phyloP scores from a whole-genome alignment of 345 rosid genomes.

The Ceriops decandra region DNA sequence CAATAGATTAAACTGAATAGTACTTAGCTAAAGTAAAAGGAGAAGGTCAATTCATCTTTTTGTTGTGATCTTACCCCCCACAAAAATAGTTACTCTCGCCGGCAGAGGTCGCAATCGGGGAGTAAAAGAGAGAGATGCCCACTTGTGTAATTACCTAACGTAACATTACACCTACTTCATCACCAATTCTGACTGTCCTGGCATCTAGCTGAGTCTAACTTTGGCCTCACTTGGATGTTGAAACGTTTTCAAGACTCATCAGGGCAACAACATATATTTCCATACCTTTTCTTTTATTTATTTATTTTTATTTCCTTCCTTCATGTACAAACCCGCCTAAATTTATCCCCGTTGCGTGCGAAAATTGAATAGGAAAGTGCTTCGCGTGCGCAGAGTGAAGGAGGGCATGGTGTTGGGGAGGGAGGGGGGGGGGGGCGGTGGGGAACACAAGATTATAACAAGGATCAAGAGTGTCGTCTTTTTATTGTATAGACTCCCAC shows the following conservation, averaged over 20 bases:
- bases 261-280: background rate
- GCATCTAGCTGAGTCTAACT: conserved; percentile 15
- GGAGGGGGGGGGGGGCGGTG: too few species aligned
- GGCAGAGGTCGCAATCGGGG: conserved; percentile 29
- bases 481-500: too few species aligned
- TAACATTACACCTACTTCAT: conserved; percentile 41
- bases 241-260: conserved; percentile 11
- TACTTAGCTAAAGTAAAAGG: too few species aligned
- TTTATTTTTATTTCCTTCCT: too few species aligned
- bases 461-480: too few species aligned
- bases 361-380: too few species aligned
- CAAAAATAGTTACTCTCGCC: conserved; percentile 9
- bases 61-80: conserved; percentile 23
- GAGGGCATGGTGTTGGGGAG: too few species aligned
- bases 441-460: too few species aligned
- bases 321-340: background rate
- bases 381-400: too few species aligned
- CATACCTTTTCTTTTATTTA: background rate
- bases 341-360: conserved; percentile 12
- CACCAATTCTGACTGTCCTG: conserved; percentile 27
- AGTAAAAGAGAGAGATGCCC: conserved; percentile 15
- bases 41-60: conserved; percentile 23
- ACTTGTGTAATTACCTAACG: conserved; percentile 20
- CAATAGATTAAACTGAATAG: too few species aligned
- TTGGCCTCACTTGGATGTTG: conserved; percentile 33